A percentile compares a stretch with the other conserved stretches of the same genome.
phyloP scores from a whole-genome alignment of 352 stramenopile species.

The Phytopythium montanum region DNA sequence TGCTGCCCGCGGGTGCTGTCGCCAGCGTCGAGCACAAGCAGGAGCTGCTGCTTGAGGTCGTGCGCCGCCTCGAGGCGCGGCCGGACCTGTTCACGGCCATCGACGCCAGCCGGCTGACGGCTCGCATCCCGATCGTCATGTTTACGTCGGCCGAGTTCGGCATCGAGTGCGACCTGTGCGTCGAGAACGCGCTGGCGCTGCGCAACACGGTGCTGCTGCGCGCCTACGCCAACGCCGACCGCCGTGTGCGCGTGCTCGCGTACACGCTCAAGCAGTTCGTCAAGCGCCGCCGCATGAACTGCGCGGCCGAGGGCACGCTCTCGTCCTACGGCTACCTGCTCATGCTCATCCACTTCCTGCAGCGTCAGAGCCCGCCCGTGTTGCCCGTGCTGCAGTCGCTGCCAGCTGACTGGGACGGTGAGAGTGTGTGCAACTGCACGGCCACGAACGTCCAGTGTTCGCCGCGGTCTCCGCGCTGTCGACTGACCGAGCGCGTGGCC shows the following conservation, averaged over 20 bases:
- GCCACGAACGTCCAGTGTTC: slow-evolving; percentile 13
- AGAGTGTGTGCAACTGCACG: slow-evolving; percentile 27
- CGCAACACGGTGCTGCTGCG: slow-evolving; percentile 96
- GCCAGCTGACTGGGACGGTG: slow-evolving; percentile 47
- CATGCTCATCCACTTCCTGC: slow-evolving; percentile 82
- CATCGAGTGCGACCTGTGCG: slow-evolving; percentile 79
- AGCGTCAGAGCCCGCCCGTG: slow-evolving; percentile 64
- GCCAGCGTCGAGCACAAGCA: slow-evolving; percentile 61
- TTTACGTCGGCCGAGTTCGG: slow-evolving; percentile 87
- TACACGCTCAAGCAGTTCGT: slow-evolving; percentile 84
- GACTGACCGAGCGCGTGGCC: slow-evolving; percentile 31
- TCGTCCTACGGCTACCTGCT: slow-evolving; percentile 85
- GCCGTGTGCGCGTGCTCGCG: slow-evolving; percentile 70
- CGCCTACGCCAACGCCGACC: slow-evolving; percentile 87
- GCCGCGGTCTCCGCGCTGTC: slow-evolving; percentile 23
- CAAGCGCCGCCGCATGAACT: slow-evolving; percentile 82
- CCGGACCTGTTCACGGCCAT: slow-evolving; percentile 66
- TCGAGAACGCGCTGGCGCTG: slow-evolving; percentile 97
- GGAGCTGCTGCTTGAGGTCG: slow-evolving; percentile 55
- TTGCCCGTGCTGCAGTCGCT: slow-evolving; percentile 74
- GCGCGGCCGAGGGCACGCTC: slow-evolving; percentile 71
- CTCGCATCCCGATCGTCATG: slow-evolving; percentile 97
- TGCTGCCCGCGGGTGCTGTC: slow-evolving; percentile 29
- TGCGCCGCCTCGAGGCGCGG: slow-evolving; percentile 46
- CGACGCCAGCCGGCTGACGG: slow-evolving; percentile 85